phyloP scores from a whole-genome alignment of 139 green algal species.

The Tetraselmis chui region DNA sequence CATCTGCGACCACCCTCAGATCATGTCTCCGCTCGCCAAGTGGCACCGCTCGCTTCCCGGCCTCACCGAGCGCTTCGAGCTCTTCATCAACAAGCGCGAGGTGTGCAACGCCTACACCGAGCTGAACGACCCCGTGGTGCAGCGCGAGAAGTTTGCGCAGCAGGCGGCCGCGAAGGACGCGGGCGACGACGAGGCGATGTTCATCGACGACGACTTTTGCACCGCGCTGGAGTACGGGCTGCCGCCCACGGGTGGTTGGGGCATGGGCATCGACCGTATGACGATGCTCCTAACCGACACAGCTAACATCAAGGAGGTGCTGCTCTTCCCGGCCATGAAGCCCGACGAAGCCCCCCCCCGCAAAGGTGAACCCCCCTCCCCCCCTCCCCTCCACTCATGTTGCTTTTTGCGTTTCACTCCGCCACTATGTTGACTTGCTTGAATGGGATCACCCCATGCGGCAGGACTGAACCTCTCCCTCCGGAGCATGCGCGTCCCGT shows the following conservation, averaged over 20 bases:
- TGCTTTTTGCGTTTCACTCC: neutral
- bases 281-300: conserved; percentile 97
- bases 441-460: neutral
- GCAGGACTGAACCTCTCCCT: neutral
- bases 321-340: conserved; percentile 99
- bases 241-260: conserved; percentile 95
- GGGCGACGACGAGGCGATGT: conserved; percentile 98
- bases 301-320: conserved; percentile 94
- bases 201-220: conserved; percentile 95
- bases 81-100: conserved; percentile 97
- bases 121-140: conserved; percentile 96
- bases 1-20: conserved; percentile 98
- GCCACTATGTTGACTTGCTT: neutral
- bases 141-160: conserved; percentile 90
- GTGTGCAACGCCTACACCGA: conserved; percentile 99
- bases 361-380: neutral
- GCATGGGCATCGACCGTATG: conserved; percentile 95
- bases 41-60: conserved; percentile 74
- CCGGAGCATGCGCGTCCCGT: neutral
- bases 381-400: neutral
- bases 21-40: conserved; percentile 98
- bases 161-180: conserved; percentile 53
- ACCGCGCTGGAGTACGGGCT: conserved; percentile 95
- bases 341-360: conserved; percentile 51
- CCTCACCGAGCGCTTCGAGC: conserved; percentile 98